phyloP scores from a whole-genome alignment of 345 rosid species.

The Carallia brachiata region DNA sequence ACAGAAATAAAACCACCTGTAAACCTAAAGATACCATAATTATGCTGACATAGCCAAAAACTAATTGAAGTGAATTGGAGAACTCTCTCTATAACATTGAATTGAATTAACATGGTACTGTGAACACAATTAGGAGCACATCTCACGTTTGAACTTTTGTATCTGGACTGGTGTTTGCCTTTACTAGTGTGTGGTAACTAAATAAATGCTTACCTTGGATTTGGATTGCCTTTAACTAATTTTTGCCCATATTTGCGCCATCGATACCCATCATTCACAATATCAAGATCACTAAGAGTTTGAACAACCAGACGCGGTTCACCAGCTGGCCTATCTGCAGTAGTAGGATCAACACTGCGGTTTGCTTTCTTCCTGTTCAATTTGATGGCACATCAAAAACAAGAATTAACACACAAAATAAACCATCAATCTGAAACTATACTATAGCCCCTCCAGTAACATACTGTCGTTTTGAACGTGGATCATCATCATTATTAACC shows the following conservation, averaged over 20 bases:
- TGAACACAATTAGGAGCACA: too few relatives aligned
- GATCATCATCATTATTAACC: constrained; percentile 43
- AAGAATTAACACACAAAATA: constrained; percentile 15
- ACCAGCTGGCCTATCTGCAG: constrained; percentile 44
- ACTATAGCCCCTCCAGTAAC: constrained; percentile 9
- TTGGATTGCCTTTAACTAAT: constrained; percentile 88
- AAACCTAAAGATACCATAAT: too few relatives aligned
- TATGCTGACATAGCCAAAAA: too few relatives aligned
- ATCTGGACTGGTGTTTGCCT: neutral
- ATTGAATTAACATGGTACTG: too few relatives aligned
- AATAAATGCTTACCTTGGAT: constrained; percentile 64
- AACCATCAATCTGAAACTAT: constrained; percentile 5
- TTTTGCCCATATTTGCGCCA: constrained; percentile 99
- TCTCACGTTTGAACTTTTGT: too few relatives aligned
- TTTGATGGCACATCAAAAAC: constrained; percentile 13
- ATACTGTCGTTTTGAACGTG: constrained; percentile 65
- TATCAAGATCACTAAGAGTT: constrained; percentile 34
- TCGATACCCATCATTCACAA: constrained; percentile 89
- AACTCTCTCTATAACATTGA: too few relatives aligned
- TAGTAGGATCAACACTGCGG: constrained; percentile 32
- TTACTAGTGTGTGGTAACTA: constrained; percentile 4
- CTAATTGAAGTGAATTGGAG: too few relatives aligned
- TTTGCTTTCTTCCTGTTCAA: constrained; percentile 66
- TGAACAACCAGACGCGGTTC: constrained; percentile 62
- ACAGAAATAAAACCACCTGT: too few relatives aligned